Evolutionary conservation across 1,139 yeast genomes (phyloP).

Genomic region (Candida labiduridarum): DNA sequence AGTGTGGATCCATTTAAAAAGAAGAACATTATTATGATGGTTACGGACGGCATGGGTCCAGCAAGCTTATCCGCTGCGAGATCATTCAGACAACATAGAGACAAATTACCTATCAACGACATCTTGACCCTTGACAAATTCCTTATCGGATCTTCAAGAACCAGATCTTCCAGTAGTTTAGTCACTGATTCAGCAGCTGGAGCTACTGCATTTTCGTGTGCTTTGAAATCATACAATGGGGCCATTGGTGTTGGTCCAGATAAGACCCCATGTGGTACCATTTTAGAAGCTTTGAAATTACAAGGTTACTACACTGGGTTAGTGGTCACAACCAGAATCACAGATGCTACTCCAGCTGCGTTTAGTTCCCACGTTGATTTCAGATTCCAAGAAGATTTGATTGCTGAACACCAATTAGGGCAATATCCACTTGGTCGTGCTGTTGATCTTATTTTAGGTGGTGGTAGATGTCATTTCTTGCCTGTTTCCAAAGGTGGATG

Average conservation of each 20-base stretch:
- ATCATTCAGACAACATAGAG: constrained; percentile 60
- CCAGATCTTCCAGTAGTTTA: constrained; percentile 69
- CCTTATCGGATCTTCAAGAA: constrained; percentile 76
- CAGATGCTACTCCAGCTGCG: constrained; percentile 83
- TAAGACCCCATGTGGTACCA: constrained; percentile 72
- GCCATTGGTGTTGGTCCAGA: constrained; percentile 75
- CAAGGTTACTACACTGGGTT: constrained; percentile 79
- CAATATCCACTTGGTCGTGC: constrained; percentile 67
- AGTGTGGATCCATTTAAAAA: constrained; percentile 19
- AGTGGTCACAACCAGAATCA: constrained; percentile 81
- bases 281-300: constrained; percentile 79
- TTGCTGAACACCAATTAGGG: constrained; percentile 85
- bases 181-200: constrained; percentile 95
- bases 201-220: constrained; percentile 88
- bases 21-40: constrained; percentile 78
- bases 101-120: constrained; percentile 49
- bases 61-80: constrained; percentile 77
- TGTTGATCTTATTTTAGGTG: constrained; percentile 85
- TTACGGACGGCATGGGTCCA: constrained; percentile 93
- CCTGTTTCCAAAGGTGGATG: constrained; percentile 57
- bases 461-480: constrained; percentile 81
- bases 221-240: constrained; percentile 76
- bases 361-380: constrained; percentile 76
- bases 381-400: constrained; percentile 76
- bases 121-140: constrained; percentile 63